Evolutionary conservation across 192 early-diverging fungal species (phyloP), one percentile per base, ranked within the genome.

Genomic region (Coemansia sp.): DNA sequence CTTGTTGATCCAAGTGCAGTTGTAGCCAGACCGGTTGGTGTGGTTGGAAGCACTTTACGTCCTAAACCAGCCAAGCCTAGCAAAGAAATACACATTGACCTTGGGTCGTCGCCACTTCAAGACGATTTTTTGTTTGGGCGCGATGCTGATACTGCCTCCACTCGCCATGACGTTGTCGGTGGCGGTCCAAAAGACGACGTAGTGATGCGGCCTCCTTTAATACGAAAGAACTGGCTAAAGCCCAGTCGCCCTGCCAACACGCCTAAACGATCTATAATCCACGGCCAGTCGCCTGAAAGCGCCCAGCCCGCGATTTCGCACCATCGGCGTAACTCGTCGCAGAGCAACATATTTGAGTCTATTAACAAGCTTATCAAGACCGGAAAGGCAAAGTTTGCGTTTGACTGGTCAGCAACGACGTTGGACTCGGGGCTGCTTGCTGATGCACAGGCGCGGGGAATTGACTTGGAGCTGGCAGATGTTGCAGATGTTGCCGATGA

Each of bases 341-440:
- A 80, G 50, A 38, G 50, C 22, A 65, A 64, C 38, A 43, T 80
- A 4, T 62, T 74, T 57, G 71, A 74, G 18, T 39, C 72, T 8
- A 74, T 80, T 9, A 68, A 68, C 47, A 65, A 48, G 4, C 49
- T 80, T 27, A 60, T 74, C 10, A 74, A 74, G 59, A 65, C 68
- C 38, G 77, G 77, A 26, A 74, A 71, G 52, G 71, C 65, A 4
- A 74, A 65, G 43, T 55, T 13, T 2, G 65, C 59, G 24, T 80
- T 80, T 56, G 77, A 74, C 51, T 80, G 77, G 77, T 58, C 67
- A 19, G 11, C 26, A 16, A 23, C 69, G 27, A 45, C 22, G 1
- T 16, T 69, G 9, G 71, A 80, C 27, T 12, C 62, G 2, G 38
- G 22, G 49, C 38, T 80, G 52, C 13, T 80, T 22, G 57, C 50